Evolutionary conservation across 495 filamentous ascomycete species (phyloP).

Genomic region (Tuber magnatum): DNA sequence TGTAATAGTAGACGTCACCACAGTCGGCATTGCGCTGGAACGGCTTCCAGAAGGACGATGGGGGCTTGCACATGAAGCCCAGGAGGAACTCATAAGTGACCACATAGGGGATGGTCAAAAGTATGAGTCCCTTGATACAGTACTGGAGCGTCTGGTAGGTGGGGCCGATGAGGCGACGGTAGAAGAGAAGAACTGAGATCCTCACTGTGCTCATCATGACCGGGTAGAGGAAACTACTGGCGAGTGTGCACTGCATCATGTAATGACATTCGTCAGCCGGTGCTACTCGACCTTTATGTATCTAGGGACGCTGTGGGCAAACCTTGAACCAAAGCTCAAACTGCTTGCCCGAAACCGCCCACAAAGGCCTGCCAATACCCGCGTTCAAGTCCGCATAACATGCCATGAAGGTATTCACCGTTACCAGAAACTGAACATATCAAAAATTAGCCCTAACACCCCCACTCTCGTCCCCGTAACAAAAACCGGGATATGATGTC

Average conservation of each 20-base stretch:
- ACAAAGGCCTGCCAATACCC: not conserved
- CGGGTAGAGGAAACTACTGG: conserved; percentile 6
- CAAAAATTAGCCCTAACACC: not conserved
- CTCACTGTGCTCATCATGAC: not conserved
- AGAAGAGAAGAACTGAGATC: conserved; percentile 9
- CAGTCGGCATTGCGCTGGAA: conserved; percentile 1
- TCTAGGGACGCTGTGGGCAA: not conserved
- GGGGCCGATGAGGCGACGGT: conserved; percentile 6
- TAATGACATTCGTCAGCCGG: not conserved
- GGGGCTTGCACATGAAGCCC: conserved; percentile 8
- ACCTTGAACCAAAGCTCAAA: not conserved
- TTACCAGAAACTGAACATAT: not conserved
- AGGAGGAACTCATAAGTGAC: conserved; percentile 6
- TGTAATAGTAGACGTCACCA: conserved; percentile 7
- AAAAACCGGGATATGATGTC: not conserved
- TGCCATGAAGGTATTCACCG: conserved; percentile 4
- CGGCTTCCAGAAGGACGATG: conserved; percentile 6
- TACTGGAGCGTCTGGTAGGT: conserved; percentile 4
- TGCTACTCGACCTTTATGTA: not conserved
- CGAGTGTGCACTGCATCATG: conserved; percentile 6
- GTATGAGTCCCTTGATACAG: not conserved
- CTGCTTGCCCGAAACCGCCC: not conserved
- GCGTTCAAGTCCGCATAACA: not conserved
- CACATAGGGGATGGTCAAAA: conserved; percentile 1
- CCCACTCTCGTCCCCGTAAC: not conserved